Conservation (phyloP, 148 eudicot genomes). For the Beta vulgaris region DNA sequence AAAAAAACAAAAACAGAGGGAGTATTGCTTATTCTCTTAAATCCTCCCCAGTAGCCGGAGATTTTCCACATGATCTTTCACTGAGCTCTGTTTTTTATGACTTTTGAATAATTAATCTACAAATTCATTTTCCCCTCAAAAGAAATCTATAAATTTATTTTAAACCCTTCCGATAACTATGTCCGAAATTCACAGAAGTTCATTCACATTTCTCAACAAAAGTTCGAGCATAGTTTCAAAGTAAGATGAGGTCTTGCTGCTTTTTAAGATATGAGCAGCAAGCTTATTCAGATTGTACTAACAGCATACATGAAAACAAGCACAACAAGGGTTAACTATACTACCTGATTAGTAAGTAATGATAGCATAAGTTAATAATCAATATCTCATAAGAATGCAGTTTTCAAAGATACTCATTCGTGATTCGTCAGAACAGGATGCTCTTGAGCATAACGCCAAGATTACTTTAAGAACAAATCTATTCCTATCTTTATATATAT, state of each 20-base stretch:
- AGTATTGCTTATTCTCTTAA: not conserved
- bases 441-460: constrained; percentile 1
- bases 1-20: too few relatives aligned
- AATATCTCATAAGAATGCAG: not conserved
- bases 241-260: not conserved
- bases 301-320: not conserved
- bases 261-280: not conserved
- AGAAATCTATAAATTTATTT: too few relatives aligned
- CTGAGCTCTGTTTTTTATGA: not conserved
- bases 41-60: not conserved
- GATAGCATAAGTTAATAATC: not conserved
- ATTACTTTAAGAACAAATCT: not conserved
- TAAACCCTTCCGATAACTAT: too few relatives aligned
- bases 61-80: not conserved
- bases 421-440: not conserved
- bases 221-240: not conserved
- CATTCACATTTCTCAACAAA: not conserved
- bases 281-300: not conserved
- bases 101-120: too few relatives aligned
- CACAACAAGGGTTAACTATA: not conserved
- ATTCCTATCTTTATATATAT: not conserved
- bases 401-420: not conserved
- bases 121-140: too few relatives aligned
- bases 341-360: not conserved
- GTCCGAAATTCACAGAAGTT: not conserved